These are phyloP conservation scores for Thalia dealbata DNA, from an alignment of 176 grass and related monocot genomes.

Conservation along the genomic window DNA sequence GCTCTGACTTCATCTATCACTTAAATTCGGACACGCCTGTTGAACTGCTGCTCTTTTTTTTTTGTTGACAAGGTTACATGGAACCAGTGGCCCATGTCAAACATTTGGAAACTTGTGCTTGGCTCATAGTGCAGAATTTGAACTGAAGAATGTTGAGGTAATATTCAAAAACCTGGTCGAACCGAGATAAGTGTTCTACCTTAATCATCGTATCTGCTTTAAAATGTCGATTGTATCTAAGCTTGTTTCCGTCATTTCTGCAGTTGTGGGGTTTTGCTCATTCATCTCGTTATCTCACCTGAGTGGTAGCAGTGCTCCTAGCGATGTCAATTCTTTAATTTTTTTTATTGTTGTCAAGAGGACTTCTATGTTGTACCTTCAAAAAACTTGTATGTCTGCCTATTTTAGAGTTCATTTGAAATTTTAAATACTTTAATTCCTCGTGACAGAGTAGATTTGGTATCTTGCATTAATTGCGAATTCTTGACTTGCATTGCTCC, in stretches of 20 bases:
- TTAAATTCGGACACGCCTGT: background rate
- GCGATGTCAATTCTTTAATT: background rate
- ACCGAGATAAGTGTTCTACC: too few relatives aligned
- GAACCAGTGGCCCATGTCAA: slow-evolving; percentile 69
- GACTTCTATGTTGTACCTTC: too few relatives aligned
- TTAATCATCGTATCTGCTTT: too few relatives aligned
- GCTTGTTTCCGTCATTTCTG: slow-evolving; percentile 3
- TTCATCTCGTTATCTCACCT: slow-evolving; percentile 20
- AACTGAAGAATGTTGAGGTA: slow-evolving; percentile 70
- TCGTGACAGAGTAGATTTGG: too few relatives aligned
- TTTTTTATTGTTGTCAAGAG: background rate
- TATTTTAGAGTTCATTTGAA: too few relatives aligned
- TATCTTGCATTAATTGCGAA: too few relatives aligned
- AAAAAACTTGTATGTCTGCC: too few relatives aligned
- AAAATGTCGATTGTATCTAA: too few relatives aligned
- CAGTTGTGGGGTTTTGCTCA: slow-evolving; percentile 48
- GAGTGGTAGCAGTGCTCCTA: background rate
- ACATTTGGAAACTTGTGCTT: slow-evolving; percentile 88
- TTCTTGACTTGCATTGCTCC: too few relatives aligned
- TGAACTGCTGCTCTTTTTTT: slow-evolving; percentile 16
- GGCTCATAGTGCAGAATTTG: slow-evolving; percentile 67
- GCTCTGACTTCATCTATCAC: background rate
- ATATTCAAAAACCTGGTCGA: background rate
- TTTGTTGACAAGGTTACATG: slow-evolving; percentile 52
- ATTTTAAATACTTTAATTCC: too few relatives aligned